Conservation (phyloP, 148 eudicot genomes). For the Bassia scoparia region DNA sequence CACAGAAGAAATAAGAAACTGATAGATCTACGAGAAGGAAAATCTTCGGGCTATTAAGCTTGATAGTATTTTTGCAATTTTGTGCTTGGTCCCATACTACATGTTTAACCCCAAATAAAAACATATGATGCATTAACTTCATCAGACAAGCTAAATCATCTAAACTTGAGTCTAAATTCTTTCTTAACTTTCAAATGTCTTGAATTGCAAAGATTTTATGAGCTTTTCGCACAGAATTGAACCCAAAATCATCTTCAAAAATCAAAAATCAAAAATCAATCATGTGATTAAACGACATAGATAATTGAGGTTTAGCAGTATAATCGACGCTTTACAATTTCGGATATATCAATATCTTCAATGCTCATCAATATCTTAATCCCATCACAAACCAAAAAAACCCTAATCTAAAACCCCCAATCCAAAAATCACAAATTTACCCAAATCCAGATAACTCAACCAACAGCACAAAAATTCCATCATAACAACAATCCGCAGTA, state of each 20-base stretch:
- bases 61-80: too few relatives aligned
- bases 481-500: too few relatives aligned
- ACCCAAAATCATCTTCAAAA: neutral
- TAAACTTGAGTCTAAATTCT: neutral
- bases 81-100: neutral
- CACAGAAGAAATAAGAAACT: too few relatives aligned
- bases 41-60: too few relatives aligned
- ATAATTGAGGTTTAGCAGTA: neutral
- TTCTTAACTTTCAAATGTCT: neutral
- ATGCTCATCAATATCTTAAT: too few relatives aligned
- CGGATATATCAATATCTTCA: too few relatives aligned
- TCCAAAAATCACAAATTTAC: too few relatives aligned
- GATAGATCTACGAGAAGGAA: too few relatives aligned
- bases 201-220: neutral
- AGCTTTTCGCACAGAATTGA: neutral
- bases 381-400: too few relatives aligned
- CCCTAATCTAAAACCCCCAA: too few relatives aligned
- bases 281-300: neutral
- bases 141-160: neutral
- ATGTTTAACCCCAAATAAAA: neutral
- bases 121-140: neutral
- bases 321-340: neutral
- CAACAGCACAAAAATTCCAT: too few relatives aligned
- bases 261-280: neutral
- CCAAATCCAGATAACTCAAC: too few relatives aligned